Base-by-base conservation (phyloP, 2,329 filamentous ascomycete genomes). In the Leptosphaerulina australis region DNA sequence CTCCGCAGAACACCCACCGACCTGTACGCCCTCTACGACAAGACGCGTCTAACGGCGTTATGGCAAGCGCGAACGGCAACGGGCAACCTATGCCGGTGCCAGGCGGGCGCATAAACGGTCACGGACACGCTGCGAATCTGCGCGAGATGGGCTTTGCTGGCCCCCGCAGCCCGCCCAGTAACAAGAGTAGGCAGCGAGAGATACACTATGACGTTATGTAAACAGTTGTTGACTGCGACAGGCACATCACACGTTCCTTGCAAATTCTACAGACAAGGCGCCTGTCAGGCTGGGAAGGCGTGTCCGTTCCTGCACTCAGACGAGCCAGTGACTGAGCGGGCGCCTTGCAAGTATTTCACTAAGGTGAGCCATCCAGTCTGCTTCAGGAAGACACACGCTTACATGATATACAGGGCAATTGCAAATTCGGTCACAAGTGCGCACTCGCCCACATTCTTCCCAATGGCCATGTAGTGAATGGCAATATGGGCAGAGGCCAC, bases 391-490 rank as follows among this genome's bases (percentile, higher is more conserved):
- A 9, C 20, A 15, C 14, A 33, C 14, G n/a, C 5, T 15, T 30
- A 8, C 4, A 7, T 10, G 6, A 17, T 9, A 1, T 30, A 25
- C 44, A 97, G 91, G 94, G 94, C 62, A 97, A 97, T 76, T 99
- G 94, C 85, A 97, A 97, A 75, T 99, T 97, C 73, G 94, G 94
- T 56, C 89, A 91, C 58, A 97, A 97, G 76, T 99, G 94, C 80
- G 93, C 93, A 68, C 90, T 97, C 69, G 90, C 95, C 59, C 94
- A 99, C 75, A 88, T 97, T 67, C 86, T 97, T 38, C 91, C 92
- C 62, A 92, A 97, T 74, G 94, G 94, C 53, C 87, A 91, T 65
- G 85, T 93, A 70, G 90, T 97, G 70, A 97, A 97, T 75, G 77
- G 88, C 81, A 78, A 76, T 54, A 65, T 66, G 49, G 69, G 76